A percentile compares a stretch with the other conserved stretches of the same genome.
Conservation (phyloP, 768 basidiomycete genomes). For the Arthromyces matolae region DNA sequence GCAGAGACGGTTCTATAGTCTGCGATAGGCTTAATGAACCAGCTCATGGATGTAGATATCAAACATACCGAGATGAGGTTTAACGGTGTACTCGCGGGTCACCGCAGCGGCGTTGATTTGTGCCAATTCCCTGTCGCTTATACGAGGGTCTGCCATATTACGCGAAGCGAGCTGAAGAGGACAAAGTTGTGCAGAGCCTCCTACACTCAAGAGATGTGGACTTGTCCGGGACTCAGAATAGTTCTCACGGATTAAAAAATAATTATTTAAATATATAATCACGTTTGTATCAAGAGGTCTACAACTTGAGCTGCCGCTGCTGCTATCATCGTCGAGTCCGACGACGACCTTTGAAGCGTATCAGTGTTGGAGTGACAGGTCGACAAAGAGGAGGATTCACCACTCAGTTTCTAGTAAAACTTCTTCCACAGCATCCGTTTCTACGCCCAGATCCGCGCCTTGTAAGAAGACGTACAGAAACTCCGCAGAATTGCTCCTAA, state of each 20-base stretch:
- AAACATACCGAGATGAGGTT: conserved; percentile 80
- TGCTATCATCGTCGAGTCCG: conserved; percentile 33
- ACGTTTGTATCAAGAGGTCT: conserved; percentile 25
- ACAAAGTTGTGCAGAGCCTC: background rate
- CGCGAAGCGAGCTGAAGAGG: background rate
- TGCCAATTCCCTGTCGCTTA: conserved; percentile 71
- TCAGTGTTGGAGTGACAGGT: background rate
- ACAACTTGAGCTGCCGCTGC: conserved; percentile 40
- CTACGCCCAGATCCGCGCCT: conserved; percentile 59
- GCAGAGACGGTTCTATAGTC: conserved; percentile 99
- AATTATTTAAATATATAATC: conserved; percentile 1
- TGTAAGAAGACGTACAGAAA: conserved; percentile 77
- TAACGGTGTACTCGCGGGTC: conserved; percentile 81
- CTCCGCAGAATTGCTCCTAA: conserved; percentile 80
- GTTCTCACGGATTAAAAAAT: conserved; percentile 14
- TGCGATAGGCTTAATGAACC: conserved; percentile 15
- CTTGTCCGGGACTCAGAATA: background rate
- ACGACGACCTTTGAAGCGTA: conserved; percentile 42
- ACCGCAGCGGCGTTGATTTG: conserved; percentile 86
- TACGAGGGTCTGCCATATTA: conserved; percentile 51
- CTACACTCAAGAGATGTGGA: background rate
- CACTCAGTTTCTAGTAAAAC: conserved; percentile 80
- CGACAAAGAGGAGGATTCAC: conserved; percentile 34
- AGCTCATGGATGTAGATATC: conserved; percentile 10
- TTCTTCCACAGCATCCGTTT: conserved; percentile 65